Base-by-base conservation (phyloP, 139 green algal species). In the Nannochloris sp. region DNA sequence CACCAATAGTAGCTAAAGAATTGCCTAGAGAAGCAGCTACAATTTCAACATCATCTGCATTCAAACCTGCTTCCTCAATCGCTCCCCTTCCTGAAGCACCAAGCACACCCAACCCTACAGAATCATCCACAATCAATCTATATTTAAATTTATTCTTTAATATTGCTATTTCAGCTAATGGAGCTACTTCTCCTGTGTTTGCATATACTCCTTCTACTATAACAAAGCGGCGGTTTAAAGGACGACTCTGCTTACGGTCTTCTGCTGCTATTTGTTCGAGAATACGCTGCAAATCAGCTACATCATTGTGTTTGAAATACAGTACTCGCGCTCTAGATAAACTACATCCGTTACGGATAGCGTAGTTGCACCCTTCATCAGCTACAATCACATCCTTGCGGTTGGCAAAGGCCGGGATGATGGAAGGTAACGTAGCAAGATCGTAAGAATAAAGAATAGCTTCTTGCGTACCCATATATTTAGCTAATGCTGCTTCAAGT, bases 281-380 rank as follows among this genome's bases (percentile, higher is more conserved):
- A 35, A 95, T 53, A 0, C 62, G 51, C 73, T 95, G 81, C 56
- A 97, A 70, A 75, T 97, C 85, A 13, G 25, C 76, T 74, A 95
- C 74, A 81, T 98, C 92, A 60, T 97, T 97, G 84, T 98, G 94
- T 69, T 85, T 84, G 83, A 95, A 98, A 88, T 67, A 84, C n/a
- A 74, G 32, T 42, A 97, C 75, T 4, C 68, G 73, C 15, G 86
- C 87, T 5, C 89, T 78, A 5, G 81, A 91, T 32, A 95, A 77
- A 38, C 66, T 19, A 67, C 73, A 83, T 55, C 76, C 88, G 62
- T 86, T 89, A 59, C 96, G 86, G n/a, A 97, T 89, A 3, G 80
- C 74, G 65, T 85, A 97, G 65, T 70, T 76, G 10, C 64, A 3
- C 34, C 86, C 81, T 74, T 90, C 85, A 59, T 92, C 87, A 8